Conservation (phyloP, 805 yeast genomes). For the Lachancea cidri region DNA sequence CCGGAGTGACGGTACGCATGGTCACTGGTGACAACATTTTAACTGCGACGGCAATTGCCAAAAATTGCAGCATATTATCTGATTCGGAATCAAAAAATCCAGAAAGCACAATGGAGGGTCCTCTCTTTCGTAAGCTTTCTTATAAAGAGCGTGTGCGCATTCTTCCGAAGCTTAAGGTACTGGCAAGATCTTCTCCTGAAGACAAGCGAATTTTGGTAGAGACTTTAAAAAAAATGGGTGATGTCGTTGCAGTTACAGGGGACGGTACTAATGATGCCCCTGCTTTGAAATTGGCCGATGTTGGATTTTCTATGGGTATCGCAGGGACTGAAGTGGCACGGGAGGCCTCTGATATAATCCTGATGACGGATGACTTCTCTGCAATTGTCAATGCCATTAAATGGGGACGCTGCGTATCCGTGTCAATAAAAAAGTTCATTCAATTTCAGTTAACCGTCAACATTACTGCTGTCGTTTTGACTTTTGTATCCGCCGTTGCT, state of each 20-base stretch:
- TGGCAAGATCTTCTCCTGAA: conserved; percentile 94
- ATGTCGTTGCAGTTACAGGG: conserved; percentile 98
- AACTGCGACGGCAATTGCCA: conserved; percentile 90
- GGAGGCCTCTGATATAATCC: conserved; percentile 90
- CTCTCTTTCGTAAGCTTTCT: conserved; percentile 67
- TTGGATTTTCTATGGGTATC: conserved; percentile 98
- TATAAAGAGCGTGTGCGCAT: conserved; percentile 49
- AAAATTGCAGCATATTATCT: conserved; percentile 67
- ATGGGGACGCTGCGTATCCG: conserved; percentile 97
- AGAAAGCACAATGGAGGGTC: conserved; percentile 85
- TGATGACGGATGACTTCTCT: conserved; percentile 91
- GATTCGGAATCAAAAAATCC: conserved; percentile 48
- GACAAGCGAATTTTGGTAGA: conserved; percentile 87
- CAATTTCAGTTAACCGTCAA: conserved; percentile 97
- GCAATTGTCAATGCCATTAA: conserved; percentile 94
- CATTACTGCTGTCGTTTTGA: conserved; percentile 89
- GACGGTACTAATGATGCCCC: conserved; percentile 99
- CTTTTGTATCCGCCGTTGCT: conserved; percentile 91
- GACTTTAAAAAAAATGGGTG: conserved; percentile 71
- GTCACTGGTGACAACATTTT: conserved; percentile 94
- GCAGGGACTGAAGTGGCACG: conserved; percentile 98
- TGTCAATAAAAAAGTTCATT: conserved; percentile 89
- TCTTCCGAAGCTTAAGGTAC: conserved; percentile 73
- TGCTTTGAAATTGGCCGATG: conserved; percentile 92
- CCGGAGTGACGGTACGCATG: conserved; percentile 96